These are phyloP conservation scores for Porphyra umbilicalis DNA, from an alignment of 31 red algal species.

Conservation along the genomic window DNA sequence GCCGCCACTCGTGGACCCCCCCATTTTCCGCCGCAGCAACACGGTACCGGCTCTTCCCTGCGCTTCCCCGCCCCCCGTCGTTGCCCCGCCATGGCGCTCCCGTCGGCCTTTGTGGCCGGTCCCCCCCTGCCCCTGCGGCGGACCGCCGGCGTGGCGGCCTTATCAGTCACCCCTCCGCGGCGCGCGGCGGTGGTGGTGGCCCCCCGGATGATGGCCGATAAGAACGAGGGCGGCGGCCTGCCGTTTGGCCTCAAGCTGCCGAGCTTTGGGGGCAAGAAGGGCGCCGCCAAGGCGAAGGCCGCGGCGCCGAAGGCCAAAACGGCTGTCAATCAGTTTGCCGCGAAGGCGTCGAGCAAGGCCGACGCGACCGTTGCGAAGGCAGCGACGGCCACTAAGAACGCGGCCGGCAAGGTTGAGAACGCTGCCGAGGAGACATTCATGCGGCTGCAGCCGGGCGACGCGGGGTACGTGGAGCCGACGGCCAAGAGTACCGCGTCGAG, in stretches of 20 bases:
- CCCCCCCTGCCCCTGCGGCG: neutral
- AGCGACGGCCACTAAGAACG: neutral
- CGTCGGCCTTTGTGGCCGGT: neutral
- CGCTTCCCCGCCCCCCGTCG: neutral
- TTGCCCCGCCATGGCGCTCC: neutral
- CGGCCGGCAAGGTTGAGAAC: neutral
- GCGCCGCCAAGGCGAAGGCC: neutral
- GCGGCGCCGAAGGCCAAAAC: neutral
- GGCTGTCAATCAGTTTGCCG: neutral
- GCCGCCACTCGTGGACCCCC: no score
- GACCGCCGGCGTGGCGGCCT: neutral
- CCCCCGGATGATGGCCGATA: neutral
- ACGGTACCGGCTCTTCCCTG: no score
- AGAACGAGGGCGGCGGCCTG: neutral
- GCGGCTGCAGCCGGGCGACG: conserved; percentile 54
- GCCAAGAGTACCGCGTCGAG: neutral
- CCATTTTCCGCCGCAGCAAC: no score
- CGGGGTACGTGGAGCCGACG: conserved; percentile 34
- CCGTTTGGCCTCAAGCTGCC: neutral
- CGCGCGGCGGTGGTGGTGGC: neutral
- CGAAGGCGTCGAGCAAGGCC: neutral
- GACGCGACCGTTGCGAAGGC: neutral
- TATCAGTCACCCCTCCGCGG: neutral
- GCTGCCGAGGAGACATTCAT: conserved; percentile 26
- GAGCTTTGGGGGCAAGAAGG: neutral